Percentiles rank a stretch among this genome's conserved stretches.
Conservation (phyloP, 2,329 filamentous ascomycete genomes). For the Ceratocystis harringtonii region DNA sequence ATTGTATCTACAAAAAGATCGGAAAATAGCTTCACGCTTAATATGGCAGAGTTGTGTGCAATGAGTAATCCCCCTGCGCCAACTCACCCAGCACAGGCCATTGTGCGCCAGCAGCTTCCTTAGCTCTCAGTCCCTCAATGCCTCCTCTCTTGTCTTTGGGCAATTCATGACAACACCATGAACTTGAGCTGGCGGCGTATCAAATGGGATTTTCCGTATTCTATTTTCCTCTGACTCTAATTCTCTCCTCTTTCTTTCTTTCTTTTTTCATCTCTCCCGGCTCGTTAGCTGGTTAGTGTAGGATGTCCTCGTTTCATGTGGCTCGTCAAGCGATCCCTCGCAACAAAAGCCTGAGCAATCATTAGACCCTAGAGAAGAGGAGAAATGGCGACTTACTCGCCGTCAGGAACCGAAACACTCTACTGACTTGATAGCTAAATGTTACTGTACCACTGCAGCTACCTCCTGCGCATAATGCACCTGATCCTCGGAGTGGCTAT, state of each 20-base stretch:
- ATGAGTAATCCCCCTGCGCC: not conserved
- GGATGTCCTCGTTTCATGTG: not conserved
- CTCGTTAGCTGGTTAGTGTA: not conserved
- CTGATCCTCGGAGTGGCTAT: not conserved
- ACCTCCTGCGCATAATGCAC: not conserved
- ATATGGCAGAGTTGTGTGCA: not conserved
- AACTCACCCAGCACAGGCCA: not conserved
- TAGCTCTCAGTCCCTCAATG: not conserved
- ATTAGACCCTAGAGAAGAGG: not conserved
- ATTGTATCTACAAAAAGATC: not conserved
- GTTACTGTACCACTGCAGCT: not conserved
- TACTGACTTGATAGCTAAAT: not conserved
- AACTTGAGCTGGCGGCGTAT: not conserved
- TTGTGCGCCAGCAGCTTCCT: not conserved
- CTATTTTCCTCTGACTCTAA: not conserved
- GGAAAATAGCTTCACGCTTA: not conserved
- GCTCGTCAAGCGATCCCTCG: slow-evolving; percentile 5
- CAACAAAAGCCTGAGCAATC: not conserved
- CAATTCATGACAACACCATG: not conserved
- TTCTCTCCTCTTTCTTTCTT: not conserved
- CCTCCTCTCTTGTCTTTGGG: too few relatives aligned
- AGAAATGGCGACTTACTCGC: not conserved
- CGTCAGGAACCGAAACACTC: not conserved
- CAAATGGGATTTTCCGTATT: not conserved
- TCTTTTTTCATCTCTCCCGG: not conserved